These are phyloP conservation scores for Cladorrhinum samala DNA, from an alignment of 495 filamentous ascomycete species.

Conservation along the genomic window DNA sequence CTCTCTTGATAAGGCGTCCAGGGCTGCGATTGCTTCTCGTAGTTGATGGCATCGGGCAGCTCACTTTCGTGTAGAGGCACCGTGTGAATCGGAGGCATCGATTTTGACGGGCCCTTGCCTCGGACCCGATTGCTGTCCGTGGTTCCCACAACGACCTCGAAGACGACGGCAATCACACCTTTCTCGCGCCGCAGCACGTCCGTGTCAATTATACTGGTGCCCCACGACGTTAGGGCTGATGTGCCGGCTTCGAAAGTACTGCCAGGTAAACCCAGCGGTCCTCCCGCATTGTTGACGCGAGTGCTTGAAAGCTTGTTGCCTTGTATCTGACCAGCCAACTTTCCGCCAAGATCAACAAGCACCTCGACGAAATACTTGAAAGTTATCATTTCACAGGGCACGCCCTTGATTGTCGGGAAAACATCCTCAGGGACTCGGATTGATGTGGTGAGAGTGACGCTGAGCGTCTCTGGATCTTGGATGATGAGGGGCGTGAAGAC, in stretches of 20 bases:
- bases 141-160: constrained; percentile 86
- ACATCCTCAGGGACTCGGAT: constrained; percentile 83
- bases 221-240: constrained; percentile 49
- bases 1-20: constrained; percentile 10
- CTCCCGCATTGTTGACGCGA: constrained; percentile 8
- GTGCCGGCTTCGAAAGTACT: constrained; percentile 27
- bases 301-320: constrained; percentile 32
- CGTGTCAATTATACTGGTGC: constrained; percentile 79
- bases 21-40: constrained; percentile 16
- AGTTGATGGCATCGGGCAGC: neutral
- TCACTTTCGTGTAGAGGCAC: constrained; percentile 12
- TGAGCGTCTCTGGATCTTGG: constrained; percentile 64
- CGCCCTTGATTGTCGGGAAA: constrained; percentile 85
- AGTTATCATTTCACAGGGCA: constrained; percentile 85
- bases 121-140: constrained; percentile 64
- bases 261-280: constrained; percentile 9
- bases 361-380: constrained; percentile 94
- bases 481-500: constrained; percentile 80
- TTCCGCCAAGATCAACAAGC: constrained; percentile 84
- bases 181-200: constrained; percentile 80
- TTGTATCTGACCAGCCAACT: constrained; percentile 56
- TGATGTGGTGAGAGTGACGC: constrained; percentile 67
- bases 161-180: constrained; percentile 72
- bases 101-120: constrained; percentile 40
- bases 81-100: constrained; percentile 20